Conservation (phyloP, 768 basidiomycete genomes). For the Boletus barrowsii region DNA sequence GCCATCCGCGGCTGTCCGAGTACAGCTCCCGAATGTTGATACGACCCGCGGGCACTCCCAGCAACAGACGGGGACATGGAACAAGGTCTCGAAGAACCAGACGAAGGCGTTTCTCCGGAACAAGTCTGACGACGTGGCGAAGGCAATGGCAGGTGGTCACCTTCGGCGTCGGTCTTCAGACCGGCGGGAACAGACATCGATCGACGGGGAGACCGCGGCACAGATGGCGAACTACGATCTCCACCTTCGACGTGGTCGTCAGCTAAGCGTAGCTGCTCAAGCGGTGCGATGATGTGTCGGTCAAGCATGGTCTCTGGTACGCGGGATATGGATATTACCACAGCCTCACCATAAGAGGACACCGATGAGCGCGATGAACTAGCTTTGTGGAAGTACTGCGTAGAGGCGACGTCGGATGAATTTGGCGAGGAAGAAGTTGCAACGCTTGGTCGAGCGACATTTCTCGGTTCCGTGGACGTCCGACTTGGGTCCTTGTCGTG, state of each 20-base stretch:
- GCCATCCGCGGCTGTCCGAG: constrained; percentile 7
- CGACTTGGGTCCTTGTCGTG: constrained; percentile 6
- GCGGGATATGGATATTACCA: constrained; percentile 36
- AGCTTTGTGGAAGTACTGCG: constrained; percentile 48
- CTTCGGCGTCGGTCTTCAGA: constrained; percentile 1
- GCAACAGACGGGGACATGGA: constrained; percentile 32
- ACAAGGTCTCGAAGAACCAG: constrained; percentile 43
- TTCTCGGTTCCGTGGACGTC: constrained; percentile 4
- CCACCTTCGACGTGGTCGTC: constrained; percentile 16
- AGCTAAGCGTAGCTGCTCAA: constrained; percentile 47
- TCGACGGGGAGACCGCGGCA: constrained; percentile 17
- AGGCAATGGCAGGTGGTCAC: constrained; percentile 5
- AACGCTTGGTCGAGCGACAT: constrained; percentile 39
- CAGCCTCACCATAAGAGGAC: constrained; percentile 49
- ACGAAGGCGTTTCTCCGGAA: constrained; percentile 21
- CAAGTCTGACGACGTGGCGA: constrained; percentile 10
- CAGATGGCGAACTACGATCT: neutral
- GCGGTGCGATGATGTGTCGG: constrained; percentile 55
- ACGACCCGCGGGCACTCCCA: constrained; percentile 42
- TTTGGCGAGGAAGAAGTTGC: constrained; percentile 59
- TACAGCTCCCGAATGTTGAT: constrained; percentile 3
- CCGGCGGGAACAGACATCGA: constrained; percentile 17
- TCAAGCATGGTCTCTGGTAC: constrained; percentile 32
- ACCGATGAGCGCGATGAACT: constrained; percentile 51
- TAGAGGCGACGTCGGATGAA: constrained; percentile 55